Evolutionary conservation across 2,329 filamentous ascomycete genomes (phyloP), one percentile per base, ranked within the genome.

Genomic region (Verticillium alfalfae): DNA sequence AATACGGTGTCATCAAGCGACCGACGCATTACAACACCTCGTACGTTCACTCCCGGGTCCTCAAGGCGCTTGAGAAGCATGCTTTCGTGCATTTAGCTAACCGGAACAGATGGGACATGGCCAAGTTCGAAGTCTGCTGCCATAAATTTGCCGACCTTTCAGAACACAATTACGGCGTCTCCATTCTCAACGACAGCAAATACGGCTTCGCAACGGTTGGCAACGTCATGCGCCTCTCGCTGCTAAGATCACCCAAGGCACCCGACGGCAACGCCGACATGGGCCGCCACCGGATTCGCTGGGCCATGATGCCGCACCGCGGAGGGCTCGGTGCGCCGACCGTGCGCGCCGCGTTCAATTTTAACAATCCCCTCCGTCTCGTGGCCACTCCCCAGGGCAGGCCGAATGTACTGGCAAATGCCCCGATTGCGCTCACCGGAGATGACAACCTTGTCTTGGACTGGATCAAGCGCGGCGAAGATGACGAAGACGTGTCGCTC

Each of bases 71-170:
- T 31, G 26, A 31, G 26, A 31, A 31, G 4, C 26, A 31, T 5
- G 26, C 26, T 31, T 31, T 31, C 26, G 26, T 31, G 26, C 26
- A 31, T 31, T 31, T 31, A 31, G 26, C 26, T 31, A 31, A 31
- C 26, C 26, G 10, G 45, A 12, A 52, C 45, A 52, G 45, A 26
- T 66, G 89, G 89, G 89, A 92, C 71, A 91, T 91, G 88, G 89
- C 89, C 70, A 91, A 91, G 68, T 92, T 92, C 69, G 88, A 92
- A 76, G 88, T 92, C 41, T 90, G 88, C 80, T 88, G 84, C 71
- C 88, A 91, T 76, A 89, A 89, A 70, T 92, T 85, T 79, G 88
- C 88, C 15, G 88, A 91, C 69, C 76, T 92, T 26, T 88, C 85
- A 2, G 88, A 91, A 72, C 76, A 86, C 67, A 84, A 82, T 45